A percentile compares a stretch with the other conserved stretches of the same genome.
These are phyloP conservation scores for Russula olivacea DNA, from an alignment of 768 basidiomycete genomes.

Conservation along the genomic window DNA sequence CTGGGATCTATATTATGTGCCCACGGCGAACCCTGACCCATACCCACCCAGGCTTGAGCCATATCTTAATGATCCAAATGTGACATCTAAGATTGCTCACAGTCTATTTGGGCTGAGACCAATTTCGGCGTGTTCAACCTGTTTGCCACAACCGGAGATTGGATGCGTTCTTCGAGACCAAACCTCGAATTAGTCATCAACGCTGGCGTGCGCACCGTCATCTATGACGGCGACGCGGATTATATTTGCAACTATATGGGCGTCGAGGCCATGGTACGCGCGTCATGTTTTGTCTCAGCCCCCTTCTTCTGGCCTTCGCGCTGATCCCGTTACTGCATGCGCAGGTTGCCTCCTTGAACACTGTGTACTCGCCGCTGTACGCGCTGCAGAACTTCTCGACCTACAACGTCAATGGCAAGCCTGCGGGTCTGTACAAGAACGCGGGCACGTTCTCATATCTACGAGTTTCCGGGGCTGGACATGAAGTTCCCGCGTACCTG, in stretches of 20 bases:
- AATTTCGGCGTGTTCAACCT: slow-evolving; percentile 37
- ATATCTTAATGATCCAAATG: slow-evolving; percentile 31
- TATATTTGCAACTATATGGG: slow-evolving; percentile 52
- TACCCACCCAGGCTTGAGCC: slow-evolving; percentile 42
- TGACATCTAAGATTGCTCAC: slow-evolving; percentile 37
- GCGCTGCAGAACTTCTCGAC: slow-evolving; percentile 40
- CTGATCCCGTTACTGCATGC: background rate
- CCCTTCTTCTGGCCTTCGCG: background rate
- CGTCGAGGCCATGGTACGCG: slow-evolving; percentile 49
- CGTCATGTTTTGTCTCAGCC: background rate
- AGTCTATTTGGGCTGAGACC: slow-evolving; percentile 38
- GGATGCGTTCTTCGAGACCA: slow-evolving; percentile 47
- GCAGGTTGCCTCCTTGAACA: slow-evolving; percentile 44
- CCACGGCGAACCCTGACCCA: slow-evolving; percentile 37
- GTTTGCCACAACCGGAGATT: slow-evolving; percentile 48
- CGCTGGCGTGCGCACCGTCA: slow-evolving; percentile 47
- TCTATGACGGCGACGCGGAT: slow-evolving; percentile 58
- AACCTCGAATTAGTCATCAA: slow-evolving; percentile 49
- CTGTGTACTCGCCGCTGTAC: slow-evolving; percentile 41
- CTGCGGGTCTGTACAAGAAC: slow-evolving; percentile 51
- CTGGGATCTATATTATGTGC: slow-evolving; percentile 53
- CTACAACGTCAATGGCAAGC: slow-evolving; percentile 47
- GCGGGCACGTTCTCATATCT: slow-evolving; percentile 54
- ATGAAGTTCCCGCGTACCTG: slow-evolving; percentile 33
- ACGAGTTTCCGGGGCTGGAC: slow-evolving; percentile 43